Evolutionary conservation across 2,329 filamentous ascomycete genomes (phyloP), one percentile per base, ranked within the genome.

Genomic region (Phialophora verrucosa): DNA sequence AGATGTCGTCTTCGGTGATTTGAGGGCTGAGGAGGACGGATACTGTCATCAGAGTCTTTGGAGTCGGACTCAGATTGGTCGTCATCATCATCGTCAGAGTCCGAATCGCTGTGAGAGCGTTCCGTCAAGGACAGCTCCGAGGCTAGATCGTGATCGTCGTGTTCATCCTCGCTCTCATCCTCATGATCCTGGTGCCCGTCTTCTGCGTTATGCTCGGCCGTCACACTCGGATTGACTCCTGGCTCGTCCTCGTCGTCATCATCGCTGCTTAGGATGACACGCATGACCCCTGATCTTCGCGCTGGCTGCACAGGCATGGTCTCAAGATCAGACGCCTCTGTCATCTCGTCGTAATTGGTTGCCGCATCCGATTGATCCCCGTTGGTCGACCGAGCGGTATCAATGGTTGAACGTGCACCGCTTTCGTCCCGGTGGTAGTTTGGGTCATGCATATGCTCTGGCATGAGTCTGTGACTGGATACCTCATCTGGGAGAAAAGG

Each of bases 1-100:
- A 70, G 57, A 50, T 65, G 66, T 55, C 62, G 60, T 49, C 65
- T 66, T 44, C 70, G 63, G 17, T 59, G 53, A 35, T 51, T 55
- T 10, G 61, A 57, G 20, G 69, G 59, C 58, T 71, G 71, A 20
- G 71, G 69, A 6, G 71, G 66, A 44, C 64, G 66, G 50, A 70
- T 55, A 20, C 53, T 55, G 29, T 31, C 66, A 20, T 64, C 66
- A 12, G 69, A 69, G n/a, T 69, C 70, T 35, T 71, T 67, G 1
- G 71, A 70, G 2, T 64, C 69, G 17, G 38, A 44, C 3, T 44
- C 17, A n/a, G 38, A n/a, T 1, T 63, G 64, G 17, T 55, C 63
- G 12, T 63, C 57, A 44, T 62, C 63, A 17, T 63, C 57, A 44
- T 62, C 57, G 4, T 59, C 31, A 20, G 12, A 17, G 29, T 12